A percentile compares a stretch with the other conserved stretches of the same genome.
Conservation (phyloP, 2,329 filamentous ascomycete genomes). For the Blastomyces silverae region DNA sequence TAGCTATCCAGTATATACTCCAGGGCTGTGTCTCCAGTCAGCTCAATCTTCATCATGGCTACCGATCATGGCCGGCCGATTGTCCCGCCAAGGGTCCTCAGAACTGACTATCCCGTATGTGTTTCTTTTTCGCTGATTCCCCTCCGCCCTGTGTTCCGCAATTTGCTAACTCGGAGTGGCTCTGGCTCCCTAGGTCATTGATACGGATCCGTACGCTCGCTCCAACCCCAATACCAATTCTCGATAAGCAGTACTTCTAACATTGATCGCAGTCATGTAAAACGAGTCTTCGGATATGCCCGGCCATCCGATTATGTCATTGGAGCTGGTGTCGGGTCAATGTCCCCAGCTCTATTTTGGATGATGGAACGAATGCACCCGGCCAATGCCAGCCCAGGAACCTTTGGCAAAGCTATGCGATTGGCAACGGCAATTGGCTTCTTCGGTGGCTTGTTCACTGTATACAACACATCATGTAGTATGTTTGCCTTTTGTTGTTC, state of each 20-base stretch:
- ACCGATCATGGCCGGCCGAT: constrained; percentile 40
- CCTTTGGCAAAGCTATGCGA: constrained; percentile 76
- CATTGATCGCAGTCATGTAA: constrained; percentile 63
- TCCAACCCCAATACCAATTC: constrained; percentile 17
- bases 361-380: constrained; percentile 79
- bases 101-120: constrained; percentile 81
- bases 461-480: constrained; percentile 80
- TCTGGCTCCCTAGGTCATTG: constrained; percentile 67
- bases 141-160: neutral
- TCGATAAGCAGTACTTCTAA: constrained; percentile 25
- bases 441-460: constrained; percentile 71
- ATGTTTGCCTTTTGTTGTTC: constrained; percentile 41
- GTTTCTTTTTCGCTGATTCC: constrained; percentile 16
- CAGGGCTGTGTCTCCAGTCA: constrained; percentile 1
- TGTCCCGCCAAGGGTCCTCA: constrained; percentile 69
- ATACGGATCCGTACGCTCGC: constrained; percentile 84
- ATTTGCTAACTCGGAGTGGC: neutral
- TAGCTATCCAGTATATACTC: constrained; percentile 1
- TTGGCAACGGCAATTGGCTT: constrained; percentile 65
- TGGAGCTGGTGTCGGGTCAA: constrained; percentile 61
- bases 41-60: constrained; percentile 28
- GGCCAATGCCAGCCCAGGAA: constrained; percentile 73
- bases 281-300: constrained; percentile 81
- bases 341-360: constrained; percentile 66
- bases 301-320: constrained; percentile 73